Conservation (phyloP, 1,139 yeast species). For the Taiozyma sp. region DNA sequence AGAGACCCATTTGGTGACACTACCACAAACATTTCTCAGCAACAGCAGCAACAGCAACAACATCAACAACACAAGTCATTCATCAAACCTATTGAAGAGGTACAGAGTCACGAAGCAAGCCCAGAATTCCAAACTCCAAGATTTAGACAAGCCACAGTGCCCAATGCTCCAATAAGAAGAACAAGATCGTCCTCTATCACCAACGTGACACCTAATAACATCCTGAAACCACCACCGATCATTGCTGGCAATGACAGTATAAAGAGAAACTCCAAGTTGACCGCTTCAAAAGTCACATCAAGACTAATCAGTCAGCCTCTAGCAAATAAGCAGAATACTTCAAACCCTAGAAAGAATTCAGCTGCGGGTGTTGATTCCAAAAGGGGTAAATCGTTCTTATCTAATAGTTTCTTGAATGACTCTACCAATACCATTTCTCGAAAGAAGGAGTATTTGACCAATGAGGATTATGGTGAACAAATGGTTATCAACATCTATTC, state of each 20-base stretch:
- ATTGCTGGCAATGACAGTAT: constrained; percentile 12
- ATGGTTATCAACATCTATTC: constrained; percentile 50
- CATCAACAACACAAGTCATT: constrained; percentile 9
- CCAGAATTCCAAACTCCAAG: constrained; percentile 42
- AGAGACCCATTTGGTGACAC: constrained; percentile 28
- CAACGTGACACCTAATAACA: constrained; percentile 1
- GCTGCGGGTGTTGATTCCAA: constrained; percentile 15
- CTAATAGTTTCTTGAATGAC: constrained; percentile 1
- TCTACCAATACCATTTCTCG: constrained; percentile 8
- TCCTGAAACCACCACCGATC: constrained; percentile 31
- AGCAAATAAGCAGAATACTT: constrained; percentile 13
- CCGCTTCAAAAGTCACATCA: constrained; percentile 47
- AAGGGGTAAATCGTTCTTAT: constrained; percentile 14
- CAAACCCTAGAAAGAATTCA: constrained; percentile 9
- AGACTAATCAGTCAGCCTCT: constrained; percentile 48
- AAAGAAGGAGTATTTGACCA: constrained; percentile 20
- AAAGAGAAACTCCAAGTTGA: constrained; percentile 20
- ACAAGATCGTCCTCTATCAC: constrained; percentile 32
- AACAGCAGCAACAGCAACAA: constrained; percentile 4
- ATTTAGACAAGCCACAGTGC: constrained; percentile 36
- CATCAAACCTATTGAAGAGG: constrained; percentile 9
- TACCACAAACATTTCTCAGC: constrained; percentile 8
- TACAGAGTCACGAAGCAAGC: constrained; percentile 6
- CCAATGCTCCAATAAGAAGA: constrained; percentile 53
- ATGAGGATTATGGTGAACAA: constrained; percentile 38